Base-by-base conservation (phyloP, 768 basidiomycete genomes). In the Lyophyllum shimeji region DNA sequence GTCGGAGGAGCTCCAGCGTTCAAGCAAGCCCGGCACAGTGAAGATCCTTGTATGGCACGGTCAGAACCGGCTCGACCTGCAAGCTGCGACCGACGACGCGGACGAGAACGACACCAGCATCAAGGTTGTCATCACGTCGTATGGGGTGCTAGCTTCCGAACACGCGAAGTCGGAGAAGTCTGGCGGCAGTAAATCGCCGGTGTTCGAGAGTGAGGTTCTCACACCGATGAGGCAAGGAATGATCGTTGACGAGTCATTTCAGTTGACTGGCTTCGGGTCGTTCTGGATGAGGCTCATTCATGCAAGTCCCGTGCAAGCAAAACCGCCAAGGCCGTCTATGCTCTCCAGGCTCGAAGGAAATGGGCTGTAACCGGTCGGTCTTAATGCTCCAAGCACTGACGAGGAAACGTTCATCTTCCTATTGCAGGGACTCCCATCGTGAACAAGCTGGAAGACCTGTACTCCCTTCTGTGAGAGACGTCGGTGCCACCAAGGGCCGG, bases 251-350 rank as follows among this genome's bases (percentile, higher is more conserved):
- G 21, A 5, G 15, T 40, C 27, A 60, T 52, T 46, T 27, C 56
- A 94, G 92, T 87, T 39, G 81, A 87, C 58, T 95, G 90, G 91
- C 76, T 90, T 50, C 80, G 90, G 50, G 80, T 93, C 15, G 82
- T 96, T 31, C 79, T 95, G 7, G 96, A 98, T 65, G 96, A 98
- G 71, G 96, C 96, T 2, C 96, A 98, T 70, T 85, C 90, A 58
- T 95, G 93, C 76, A 98, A 97, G 72, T 93, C 90, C 12, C 82
- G 95, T 21, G 80, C 82, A 6, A 95, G 92, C 63, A 89, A 90
- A 69, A 92, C 90, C 13, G 93, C 93, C 0, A 90, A 87, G 62
- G 89, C 96, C 7, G 91, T 91, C 44, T 98, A 89, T 67, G 90
- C 90, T 5, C 77, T 98, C 9, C 81, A 78, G 20, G 90, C 90